Percentiles rank a stretch among this genome's conserved stretches.
These are phyloP conservation scores for Medicago arabica DNA, from an alignment of 306 rosid genomes.

Conservation along the genomic window DNA sequence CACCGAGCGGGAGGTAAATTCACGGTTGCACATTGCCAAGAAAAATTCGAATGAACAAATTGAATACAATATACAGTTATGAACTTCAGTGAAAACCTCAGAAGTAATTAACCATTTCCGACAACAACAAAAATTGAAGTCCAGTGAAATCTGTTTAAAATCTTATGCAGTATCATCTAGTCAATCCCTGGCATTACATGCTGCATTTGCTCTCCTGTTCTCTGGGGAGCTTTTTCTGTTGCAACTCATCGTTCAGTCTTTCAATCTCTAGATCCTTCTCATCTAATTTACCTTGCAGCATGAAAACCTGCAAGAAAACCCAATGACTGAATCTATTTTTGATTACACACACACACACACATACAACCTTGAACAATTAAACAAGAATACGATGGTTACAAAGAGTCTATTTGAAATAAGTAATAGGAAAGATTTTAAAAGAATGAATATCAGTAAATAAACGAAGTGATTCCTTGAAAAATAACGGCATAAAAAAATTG, in stretches of 20 bases:
- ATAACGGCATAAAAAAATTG: too few species aligned
- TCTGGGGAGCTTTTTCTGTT: conserved; percentile 44
- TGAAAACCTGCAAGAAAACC: conserved; percentile 59
- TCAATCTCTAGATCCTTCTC: conserved; percentile 67
- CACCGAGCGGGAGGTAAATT: conserved; percentile 8
- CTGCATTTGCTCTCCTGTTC: conserved; percentile 51
- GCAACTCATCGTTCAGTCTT: conserved; percentile 58
- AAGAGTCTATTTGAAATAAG: conserved; percentile 4
- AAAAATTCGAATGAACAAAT: conserved; percentile 4
- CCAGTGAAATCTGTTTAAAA: conserved; percentile 39
- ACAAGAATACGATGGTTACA: conserved; percentile 9
- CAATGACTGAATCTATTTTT: conserved; percentile 6
- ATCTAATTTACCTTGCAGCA: conserved; percentile 71
- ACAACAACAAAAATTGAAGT: conserved; percentile 20
- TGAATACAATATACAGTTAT: conserved; percentile 42
- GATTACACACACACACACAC: too few species aligned
- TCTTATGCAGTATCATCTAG: conserved; percentile 50
- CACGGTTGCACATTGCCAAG: conserved; percentile 15
- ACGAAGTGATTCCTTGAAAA: neutral
- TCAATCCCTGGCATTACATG: conserved; percentile 40
- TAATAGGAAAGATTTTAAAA: neutral
- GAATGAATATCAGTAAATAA: conserved; percentile 9
- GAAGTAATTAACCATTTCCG: neutral
- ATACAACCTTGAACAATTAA: neutral
- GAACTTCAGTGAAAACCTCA: neutral